Evolutionary conservation across 805 yeast genomes (phyloP).

Genomic region (Lipomyces spencermartinsiae): DNA sequence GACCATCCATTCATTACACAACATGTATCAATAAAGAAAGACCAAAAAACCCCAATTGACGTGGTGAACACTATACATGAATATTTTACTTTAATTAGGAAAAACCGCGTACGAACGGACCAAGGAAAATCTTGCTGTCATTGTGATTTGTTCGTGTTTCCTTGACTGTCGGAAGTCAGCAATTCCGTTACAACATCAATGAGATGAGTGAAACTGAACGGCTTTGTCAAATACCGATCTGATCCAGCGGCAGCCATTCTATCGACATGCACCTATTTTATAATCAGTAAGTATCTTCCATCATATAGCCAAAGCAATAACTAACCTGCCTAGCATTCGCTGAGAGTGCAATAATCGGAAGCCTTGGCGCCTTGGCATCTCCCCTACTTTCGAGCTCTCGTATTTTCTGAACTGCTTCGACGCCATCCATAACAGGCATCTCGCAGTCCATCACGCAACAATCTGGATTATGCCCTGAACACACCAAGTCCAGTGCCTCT

Average conservation of each 20-base stretch:
- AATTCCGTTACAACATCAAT: slow-evolving; percentile 30
- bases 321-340: slow-evolving; percentile 35
- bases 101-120: not conserved
- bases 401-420: slow-evolving; percentile 42
- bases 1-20: not conserved
- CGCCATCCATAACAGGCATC: slow-evolving; percentile 41
- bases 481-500: slow-evolving; percentile 69
- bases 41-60: not conserved
- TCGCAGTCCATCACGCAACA: slow-evolving; percentile 39
- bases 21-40: not conserved
- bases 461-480: slow-evolving; percentile 28
- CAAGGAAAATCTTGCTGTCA: not conserved
- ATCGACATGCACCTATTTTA: slow-evolving; percentile 26
- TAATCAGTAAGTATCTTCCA: not conserved
- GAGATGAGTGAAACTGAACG: slow-evolving; percentile 32
- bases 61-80: not conserved
- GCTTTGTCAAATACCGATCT: slow-evolving; percentile 36
- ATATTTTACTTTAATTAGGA: not conserved
- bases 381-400: slow-evolving; percentile 30
- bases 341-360: slow-evolving; percentile 39
- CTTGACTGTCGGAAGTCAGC: not conserved
- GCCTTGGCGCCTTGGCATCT: slow-evolving; percentile 11
- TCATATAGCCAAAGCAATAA: not conserved
- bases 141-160: not conserved
- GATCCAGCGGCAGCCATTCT: slow-evolving; percentile 38